Base-by-base conservation (phyloP, 2,329 filamentous ascomycete species). In the Aspergillus fumigatiaffinis region DNA sequence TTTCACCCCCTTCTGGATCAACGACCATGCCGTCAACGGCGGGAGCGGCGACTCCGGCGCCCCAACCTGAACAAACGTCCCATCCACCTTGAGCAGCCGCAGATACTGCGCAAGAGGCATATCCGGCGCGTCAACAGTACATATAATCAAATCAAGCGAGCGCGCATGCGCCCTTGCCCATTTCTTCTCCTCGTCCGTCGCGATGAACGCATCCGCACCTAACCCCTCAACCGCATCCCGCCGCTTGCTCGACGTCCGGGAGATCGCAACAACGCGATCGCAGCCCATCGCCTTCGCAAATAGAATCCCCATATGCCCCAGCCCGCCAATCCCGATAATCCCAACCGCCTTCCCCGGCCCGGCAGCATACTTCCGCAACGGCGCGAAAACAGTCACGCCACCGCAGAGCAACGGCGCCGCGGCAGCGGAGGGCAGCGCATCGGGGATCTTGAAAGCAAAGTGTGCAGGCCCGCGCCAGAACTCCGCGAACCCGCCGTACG, bases 341-440 rank as follows among this genome's bases (percentile, higher is more conserved):
- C 85, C 89, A 0, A 93, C 87, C 3, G 75, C 80, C 71, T 89
- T 90, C 4, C 89, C 89, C 0, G 87, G 86, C 0, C 89, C 89
- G 35, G 84, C 81, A 1, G 84, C 84, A 38, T 89, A 85, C 28
- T 87, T 81, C 51, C 82, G 81, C 17, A 94, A 74, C 0, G 90
- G 90, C 4, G 83, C 82, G 69, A 84, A 94, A 0, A 87, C 82
- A 0, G 90, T 94, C 53, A 93, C 81, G 1, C 91, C 90, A 1
- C 86, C 90, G 68, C 90, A 93, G 28, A 93, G 80, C 78, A 94
- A 85, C 1, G 90, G 89, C 1, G 89, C 83, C 1, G 82, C 84
- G 56, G 80, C 76, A 9, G 77, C 79, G 29, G 75, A 79, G 1
- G 73, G 65, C 28, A 87, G 60, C 0, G 59, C 68, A 14, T 80